Evolutionary conservation across 2,329 filamentous ascomycete genomes (phyloP).

Genomic region (Aspergillus neoniger): DNA sequence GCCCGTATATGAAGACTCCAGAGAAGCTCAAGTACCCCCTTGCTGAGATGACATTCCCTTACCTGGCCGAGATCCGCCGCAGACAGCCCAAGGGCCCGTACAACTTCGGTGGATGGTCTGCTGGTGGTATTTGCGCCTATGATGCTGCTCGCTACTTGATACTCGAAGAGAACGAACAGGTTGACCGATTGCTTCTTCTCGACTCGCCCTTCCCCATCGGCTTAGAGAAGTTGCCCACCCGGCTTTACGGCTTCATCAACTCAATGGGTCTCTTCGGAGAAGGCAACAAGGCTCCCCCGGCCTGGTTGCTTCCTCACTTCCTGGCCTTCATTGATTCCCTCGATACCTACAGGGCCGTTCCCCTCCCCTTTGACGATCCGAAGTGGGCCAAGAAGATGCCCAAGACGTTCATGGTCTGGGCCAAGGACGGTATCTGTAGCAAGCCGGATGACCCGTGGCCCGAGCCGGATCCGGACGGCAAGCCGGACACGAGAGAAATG

Average conservation of each 20-base stretch:
- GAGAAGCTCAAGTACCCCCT: conserved; percentile 40
- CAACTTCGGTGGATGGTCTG: conserved; percentile 72
- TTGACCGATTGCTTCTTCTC: conserved; percentile 64
- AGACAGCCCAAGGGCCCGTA: conserved; percentile 59
- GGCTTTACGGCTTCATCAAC: conserved; percentile 54
- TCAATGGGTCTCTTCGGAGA: conserved; percentile 51
- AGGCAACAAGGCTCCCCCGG: conserved; percentile 46
- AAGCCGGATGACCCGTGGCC: conserved; percentile 45
- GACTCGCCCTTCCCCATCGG: conserved; percentile 68
- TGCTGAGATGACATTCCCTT: conserved; percentile 39
- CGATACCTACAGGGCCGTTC: conserved; percentile 45
- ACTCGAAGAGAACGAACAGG: conserved; percentile 54
- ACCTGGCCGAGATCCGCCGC: conserved; percentile 49
- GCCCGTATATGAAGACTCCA: conserved; percentile 48
- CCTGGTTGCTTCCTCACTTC: conserved; percentile 56
- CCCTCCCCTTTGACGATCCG: conserved; percentile 33
- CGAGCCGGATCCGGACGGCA: conserved; percentile 40
- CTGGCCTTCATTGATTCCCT: conserved; percentile 52
- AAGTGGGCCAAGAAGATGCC: conserved; percentile 40
- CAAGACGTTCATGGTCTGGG: conserved; percentile 51
- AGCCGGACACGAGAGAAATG: conserved; percentile 51
- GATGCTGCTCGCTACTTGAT: conserved; percentile 65
- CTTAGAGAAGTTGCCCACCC: conserved; percentile 66
- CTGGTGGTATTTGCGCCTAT: conserved; percentile 71
- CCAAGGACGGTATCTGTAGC: conserved; percentile 50